Evolutionary conservation across 2,329 filamentous ascomycete species (phyloP).

Genomic region (Ophioceras dolichostomum): DNA sequence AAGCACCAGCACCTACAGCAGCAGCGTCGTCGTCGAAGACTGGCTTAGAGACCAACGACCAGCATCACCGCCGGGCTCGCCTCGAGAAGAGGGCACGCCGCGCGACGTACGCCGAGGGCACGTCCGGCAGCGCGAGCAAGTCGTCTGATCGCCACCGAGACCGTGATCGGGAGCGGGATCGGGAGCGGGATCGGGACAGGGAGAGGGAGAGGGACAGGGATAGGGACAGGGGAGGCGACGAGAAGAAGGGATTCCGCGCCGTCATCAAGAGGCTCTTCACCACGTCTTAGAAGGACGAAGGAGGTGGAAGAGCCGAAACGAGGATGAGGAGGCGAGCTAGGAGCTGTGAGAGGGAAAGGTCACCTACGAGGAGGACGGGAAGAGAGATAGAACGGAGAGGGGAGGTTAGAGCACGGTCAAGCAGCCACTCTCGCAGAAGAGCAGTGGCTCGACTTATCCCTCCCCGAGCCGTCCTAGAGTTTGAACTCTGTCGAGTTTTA

Average conservation of each 20-base stretch:
- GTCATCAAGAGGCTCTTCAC: slow-evolving; percentile 9
- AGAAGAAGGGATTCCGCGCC: slow-evolving; percentile 5
- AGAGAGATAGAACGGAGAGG: no score
- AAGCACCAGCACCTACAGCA: neutral
- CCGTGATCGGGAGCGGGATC: neutral
- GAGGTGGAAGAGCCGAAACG: no score
- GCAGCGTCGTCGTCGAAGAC: neutral
- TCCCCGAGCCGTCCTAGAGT: no score
- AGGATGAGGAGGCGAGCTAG: no score
- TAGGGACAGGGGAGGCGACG: slow-evolving; percentile 1
- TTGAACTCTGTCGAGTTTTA: no score
- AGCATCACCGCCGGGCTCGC: slow-evolving; percentile 9
- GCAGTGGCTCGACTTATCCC: no score
- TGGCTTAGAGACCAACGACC: neutral
- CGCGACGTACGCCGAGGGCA: neutral
- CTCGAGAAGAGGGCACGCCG: slow-evolving; percentile 8
- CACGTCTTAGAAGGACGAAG: no score
- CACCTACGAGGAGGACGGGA: no score
- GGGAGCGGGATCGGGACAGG: neutral
- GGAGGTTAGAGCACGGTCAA: no score
- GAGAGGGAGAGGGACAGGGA: neutral
- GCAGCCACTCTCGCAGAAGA: no score
- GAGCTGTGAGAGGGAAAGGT: no score
- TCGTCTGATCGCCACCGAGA: neutral
- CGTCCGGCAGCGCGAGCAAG: neutral